Evolutionary conservation across 495 filamentous ascomycete genomes (phyloP).

Genomic region (Penicillium goetzii): DNA sequence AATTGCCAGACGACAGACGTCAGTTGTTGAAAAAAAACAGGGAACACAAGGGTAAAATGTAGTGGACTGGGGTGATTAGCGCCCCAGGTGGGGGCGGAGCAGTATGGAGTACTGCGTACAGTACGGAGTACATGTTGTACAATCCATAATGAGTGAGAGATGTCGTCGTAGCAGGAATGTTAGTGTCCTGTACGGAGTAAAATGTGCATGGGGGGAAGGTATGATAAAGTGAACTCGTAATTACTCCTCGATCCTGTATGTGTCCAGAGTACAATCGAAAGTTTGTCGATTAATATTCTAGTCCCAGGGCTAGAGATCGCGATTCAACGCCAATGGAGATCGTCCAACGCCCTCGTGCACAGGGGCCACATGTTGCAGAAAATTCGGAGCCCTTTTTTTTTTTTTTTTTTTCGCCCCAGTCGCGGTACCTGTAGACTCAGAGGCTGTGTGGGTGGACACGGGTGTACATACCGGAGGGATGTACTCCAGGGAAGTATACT

Average conservation of each 20-base stretch:
- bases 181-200: neutral
- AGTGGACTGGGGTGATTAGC: constrained; percentile 14
- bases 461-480: constrained; percentile 7
- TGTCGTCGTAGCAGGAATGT: constrained; percentile 7
- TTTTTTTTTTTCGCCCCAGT: constrained; percentile 1
- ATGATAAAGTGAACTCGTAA: neutral
- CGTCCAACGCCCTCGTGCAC: constrained; percentile 21
- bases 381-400: constrained; percentile 12
- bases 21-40: constrained; percentile 14
- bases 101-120: neutral
- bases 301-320: constrained; percentile 7
- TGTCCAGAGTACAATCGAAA: neutral
- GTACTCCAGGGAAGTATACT: constrained; percentile 1
- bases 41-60: constrained; percentile 1
- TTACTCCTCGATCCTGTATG: neutral
- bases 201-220: neutral
- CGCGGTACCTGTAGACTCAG: constrained; percentile 9
- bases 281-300: neutral
- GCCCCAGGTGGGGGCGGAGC: constrained; percentile 7
- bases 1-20: constrained; percentile 15
- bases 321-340: constrained; percentile 21
- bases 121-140: neutral
- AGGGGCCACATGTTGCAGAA: constrained; percentile 28
- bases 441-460: neutral
- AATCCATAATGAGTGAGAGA: constrained; percentile 1